Evolutionary conservation across 345 rosid genomes (phyloP).

Genomic region (Trapa incisa): DNA sequence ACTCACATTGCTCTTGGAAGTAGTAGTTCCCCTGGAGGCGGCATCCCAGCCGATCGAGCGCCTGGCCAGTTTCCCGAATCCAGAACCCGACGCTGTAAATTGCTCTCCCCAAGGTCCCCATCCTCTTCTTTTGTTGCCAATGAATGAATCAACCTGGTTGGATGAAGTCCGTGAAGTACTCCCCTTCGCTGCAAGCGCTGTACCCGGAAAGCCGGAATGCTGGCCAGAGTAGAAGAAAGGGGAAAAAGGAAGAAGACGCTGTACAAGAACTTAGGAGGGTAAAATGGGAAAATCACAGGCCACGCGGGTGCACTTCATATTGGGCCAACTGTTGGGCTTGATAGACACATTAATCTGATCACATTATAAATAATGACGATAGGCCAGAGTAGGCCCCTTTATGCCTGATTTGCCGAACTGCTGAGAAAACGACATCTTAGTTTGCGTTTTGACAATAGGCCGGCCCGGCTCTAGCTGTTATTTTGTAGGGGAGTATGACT

Average conservation of each 20-base stretch:
- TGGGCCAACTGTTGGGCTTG: not conserved
- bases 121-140: slow-evolving; percentile 9
- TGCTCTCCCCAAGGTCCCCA: slow-evolving; percentile 88
- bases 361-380: no score
- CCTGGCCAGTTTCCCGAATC: slow-evolving; percentile 94
- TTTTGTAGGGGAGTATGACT: not conserved
- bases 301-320: not conserved
- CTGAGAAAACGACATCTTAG: no score
- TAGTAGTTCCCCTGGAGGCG: slow-evolving; percentile 75
- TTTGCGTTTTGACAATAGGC: not conserved
- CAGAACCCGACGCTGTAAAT: slow-evolving; percentile 86
- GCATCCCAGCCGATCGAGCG: slow-evolving; percentile 87
- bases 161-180: slow-evolving; percentile 2
- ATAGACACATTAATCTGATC: no score
- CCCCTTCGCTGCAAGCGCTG: not conserved
- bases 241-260: slow-evolving; percentile 2
- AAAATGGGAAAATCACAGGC: slow-evolving; percentile 5
- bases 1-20: slow-evolving; percentile 75
- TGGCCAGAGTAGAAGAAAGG: slow-evolving; percentile 2
- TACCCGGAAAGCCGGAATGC: not conserved
- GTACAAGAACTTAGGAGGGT: slow-evolving; percentile 8
- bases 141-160: not conserved
- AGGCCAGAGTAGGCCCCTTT: no score
- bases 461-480: not conserved
- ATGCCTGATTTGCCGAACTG: no score